Conservation (phyloP, 2,329 filamentous ascomycete species). For the Tolypocladium endophyticum region DNA sequence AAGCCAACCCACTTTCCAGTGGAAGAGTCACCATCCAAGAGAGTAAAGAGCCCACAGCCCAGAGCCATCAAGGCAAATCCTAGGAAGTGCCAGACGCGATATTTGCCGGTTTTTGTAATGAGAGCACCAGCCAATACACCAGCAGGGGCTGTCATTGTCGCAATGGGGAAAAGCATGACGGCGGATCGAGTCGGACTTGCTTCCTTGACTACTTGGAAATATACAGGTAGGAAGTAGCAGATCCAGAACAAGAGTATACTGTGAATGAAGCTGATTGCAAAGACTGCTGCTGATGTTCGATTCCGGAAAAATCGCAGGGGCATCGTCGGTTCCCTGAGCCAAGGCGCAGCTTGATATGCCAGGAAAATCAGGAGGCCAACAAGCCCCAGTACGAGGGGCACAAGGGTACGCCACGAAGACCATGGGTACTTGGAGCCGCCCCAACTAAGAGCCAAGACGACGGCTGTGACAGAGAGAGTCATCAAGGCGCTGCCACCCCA, state of each 20-base stretch:
- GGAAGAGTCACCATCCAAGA: slow-evolving; percentile 25
- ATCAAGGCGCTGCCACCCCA: slow-evolving; percentile 27
- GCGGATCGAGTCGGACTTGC: slow-evolving; percentile 14
- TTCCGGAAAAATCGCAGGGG: slow-evolving; percentile 6
- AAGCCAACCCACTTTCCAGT: slow-evolving; percentile 29
- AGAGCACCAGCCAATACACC: slow-evolving; percentile 13
- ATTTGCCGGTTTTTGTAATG: slow-evolving; percentile 20
- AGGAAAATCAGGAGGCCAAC: slow-evolving; percentile 14
- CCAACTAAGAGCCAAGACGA: slow-evolving; percentile 22
- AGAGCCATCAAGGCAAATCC: slow-evolving; percentile 24
- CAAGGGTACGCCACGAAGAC: slow-evolving; percentile 22
- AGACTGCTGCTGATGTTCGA: slow-evolving; percentile 12
- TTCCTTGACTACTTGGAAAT: slow-evolving; percentile 32
- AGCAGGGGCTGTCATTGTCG: slow-evolving; percentile 16
- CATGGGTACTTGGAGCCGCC: slow-evolving; percentile 29
- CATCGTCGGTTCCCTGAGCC: slow-evolving; percentile 5
- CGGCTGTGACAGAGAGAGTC: slow-evolving; percentile 19
- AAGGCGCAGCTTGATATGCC: slow-evolving; percentile 1
- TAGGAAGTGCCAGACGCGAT: slow-evolving; percentile 19
- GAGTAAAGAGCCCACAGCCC: slow-evolving; percentile 29
- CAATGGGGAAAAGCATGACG: slow-evolving; percentile 18
- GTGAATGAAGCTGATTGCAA: slow-evolving; percentile 19
- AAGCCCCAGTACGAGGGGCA: slow-evolving; percentile 30
- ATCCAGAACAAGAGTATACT: slow-evolving; percentile 10
- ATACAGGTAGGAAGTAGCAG: slow-evolving; percentile 33